Percentiles rank a stretch among this genome's conserved stretches.
These are phyloP conservation scores for Solanum peruvianum DNA, from an alignment of 257 asterid genomes.

Conservation along the genomic window DNA sequence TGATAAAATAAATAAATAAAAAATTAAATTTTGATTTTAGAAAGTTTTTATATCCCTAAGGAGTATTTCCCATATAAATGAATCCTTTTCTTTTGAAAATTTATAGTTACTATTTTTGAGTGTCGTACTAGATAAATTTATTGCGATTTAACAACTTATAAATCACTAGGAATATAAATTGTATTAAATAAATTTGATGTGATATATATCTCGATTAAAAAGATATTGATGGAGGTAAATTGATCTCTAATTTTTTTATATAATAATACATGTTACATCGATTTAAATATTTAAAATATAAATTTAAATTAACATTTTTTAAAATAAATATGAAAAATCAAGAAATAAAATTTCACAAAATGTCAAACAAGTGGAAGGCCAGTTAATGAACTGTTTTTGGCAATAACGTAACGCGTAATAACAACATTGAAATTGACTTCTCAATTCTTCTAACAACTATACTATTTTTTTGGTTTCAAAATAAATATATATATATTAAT, in stretches of 20 bases:
- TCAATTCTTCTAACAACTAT: background rate
- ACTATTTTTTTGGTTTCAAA: background rate
- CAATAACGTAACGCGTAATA: background rate
- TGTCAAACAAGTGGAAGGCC: background rate
- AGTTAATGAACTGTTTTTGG: background rate
- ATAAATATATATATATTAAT: background rate
- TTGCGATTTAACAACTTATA: too few relatives aligned
- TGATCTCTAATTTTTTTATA: background rate
- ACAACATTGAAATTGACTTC: background rate
- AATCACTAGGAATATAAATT: too few relatives aligned
- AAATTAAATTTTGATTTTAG: too few relatives aligned
- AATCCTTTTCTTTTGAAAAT: too few relatives aligned
- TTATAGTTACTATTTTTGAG: too few relatives aligned
- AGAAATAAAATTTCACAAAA: background rate
- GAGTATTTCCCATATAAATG: background rate
- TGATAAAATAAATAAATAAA: background rate
- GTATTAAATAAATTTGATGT: too few relatives aligned
- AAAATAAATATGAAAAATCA: background rate
- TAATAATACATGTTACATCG: accelerated
- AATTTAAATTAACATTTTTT: background rate
- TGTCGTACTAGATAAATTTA: too few relatives aligned
- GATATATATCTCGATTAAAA: background rate
- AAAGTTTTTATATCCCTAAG: too few relatives aligned
- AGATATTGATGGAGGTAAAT: background rate
- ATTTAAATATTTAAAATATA: background rate